These are phyloP conservation scores for Termitomyces sp. DNA, from an alignment of 768 basidiomycete species.

Conservation along the genomic window DNA sequence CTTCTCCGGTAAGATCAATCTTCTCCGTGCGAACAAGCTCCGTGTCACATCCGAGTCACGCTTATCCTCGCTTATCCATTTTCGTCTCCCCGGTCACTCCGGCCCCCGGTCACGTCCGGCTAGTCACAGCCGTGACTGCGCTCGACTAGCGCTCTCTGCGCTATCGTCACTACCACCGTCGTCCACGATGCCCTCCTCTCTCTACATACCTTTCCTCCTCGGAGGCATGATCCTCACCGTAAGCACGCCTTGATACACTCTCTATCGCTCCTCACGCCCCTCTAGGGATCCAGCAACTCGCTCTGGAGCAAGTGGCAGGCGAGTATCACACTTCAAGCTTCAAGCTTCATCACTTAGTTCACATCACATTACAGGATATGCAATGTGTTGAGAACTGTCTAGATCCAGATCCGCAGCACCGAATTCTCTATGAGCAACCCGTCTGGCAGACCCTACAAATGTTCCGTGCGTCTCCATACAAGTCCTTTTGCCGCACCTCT, in stretches of 20 bases:
- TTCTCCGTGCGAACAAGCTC: conserved; percentile 24
- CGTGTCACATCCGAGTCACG: conserved; percentile 19
- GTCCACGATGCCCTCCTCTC: conserved; percentile 57
- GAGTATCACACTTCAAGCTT: conserved; percentile 18
- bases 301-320: conserved; percentile 85
- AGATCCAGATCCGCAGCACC: conserved; percentile 54
- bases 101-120: conserved; percentile 15
- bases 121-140: conserved; percentile 4
- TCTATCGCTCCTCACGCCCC: conserved; percentile 1
- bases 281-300: conserved; percentile 74
- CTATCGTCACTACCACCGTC: conserved; percentile 1
- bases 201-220: conserved; percentile 77
- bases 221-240: conserved; percentile 92
- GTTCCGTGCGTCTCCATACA: conserved; percentile 59
- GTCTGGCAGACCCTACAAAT: conserved; percentile 92
- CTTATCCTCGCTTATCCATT: not conserved
- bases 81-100: conserved; percentile 10
- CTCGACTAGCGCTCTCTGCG: not conserved
- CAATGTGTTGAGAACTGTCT: conserved; percentile 96
- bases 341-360: conserved; percentile 1
- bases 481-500: conserved; percentile 16
- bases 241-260: conserved; percentile 11
- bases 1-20: conserved; percentile 31
- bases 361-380: conserved; percentile 65
- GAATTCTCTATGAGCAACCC: conserved; percentile 88